These are phyloP conservation scores for Pseudoneurospora amorphoporcata DNA, from an alignment of 495 filamentous ascomycete species.

Conservation along the genomic window DNA sequence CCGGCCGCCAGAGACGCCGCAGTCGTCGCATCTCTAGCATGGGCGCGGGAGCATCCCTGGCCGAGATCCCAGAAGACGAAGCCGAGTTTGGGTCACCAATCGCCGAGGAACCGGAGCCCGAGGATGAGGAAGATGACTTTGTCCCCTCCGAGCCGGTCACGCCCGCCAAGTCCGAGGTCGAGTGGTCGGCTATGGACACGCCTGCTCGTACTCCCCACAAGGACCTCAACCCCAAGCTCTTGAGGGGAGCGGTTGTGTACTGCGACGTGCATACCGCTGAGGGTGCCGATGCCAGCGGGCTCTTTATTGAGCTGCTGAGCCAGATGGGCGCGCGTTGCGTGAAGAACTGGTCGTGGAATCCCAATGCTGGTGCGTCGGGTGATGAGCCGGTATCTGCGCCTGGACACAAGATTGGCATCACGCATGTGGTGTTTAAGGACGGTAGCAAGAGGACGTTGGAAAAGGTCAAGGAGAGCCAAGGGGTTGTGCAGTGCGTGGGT, in stretches of 20 bases:
- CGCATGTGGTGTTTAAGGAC: slow-evolving; percentile 93
- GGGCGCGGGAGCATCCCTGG: not conserved
- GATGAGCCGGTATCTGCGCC: not conserved
- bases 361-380: slow-evolving; percentile 13
- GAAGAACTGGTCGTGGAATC: slow-evolving; percentile 80
- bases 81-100: not conserved
- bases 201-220: slow-evolving; percentile 45
- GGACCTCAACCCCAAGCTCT: slow-evolving; percentile 37
- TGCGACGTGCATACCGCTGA: slow-evolving; percentile 91
- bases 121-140: not conserved
- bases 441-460: slow-evolving; percentile 78
- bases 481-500: slow-evolving; percentile 72
- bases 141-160: slow-evolving; percentile 12
- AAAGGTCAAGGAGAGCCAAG: slow-evolving; percentile 67
- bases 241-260: slow-evolving; percentile 71
- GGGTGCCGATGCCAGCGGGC: slow-evolving; percentile 72
- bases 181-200: slow-evolving; percentile 43
- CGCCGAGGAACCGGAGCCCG: not conserved
- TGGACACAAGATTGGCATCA: slow-evolving; percentile 60
- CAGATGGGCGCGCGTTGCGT: slow-evolving; percentile 82
- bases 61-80: not conserved
- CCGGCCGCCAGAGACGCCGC: not conserved
- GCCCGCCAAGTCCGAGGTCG: slow-evolving; percentile 25
- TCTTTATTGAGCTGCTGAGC: slow-evolving; percentile 71
- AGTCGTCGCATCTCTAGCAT: not conserved